These are phyloP conservation scores for Trapa bicornis DNA, from an alignment of 345 rosid genomes.

Conservation along the genomic window DNA sequence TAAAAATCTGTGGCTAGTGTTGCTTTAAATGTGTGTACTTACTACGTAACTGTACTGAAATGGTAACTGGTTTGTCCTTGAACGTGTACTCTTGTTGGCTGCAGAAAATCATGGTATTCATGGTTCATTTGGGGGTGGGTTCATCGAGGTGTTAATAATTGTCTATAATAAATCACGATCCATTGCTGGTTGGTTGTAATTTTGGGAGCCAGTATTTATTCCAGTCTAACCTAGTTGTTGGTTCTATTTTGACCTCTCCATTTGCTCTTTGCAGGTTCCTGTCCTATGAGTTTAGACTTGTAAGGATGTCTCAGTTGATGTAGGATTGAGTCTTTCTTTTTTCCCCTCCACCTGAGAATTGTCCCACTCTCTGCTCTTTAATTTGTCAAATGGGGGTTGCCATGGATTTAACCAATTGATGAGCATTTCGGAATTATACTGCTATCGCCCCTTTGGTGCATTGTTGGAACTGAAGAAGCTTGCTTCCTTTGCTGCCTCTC, in stretches of 20 bases:
- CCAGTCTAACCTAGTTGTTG: neutral
- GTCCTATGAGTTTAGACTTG: neutral
- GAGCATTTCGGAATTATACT: constrained; percentile 21
- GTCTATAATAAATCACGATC: neutral
- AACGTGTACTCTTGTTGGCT: too few relatives aligned
- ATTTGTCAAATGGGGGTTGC: constrained; percentile 12
- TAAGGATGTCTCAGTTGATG: constrained; percentile 18
- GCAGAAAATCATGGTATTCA: too few relatives aligned
- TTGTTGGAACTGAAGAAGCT: constrained; percentile 32
- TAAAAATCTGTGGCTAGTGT: too few relatives aligned
- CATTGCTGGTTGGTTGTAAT: neutral
- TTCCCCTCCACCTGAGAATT: neutral
- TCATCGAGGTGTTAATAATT: neutral
- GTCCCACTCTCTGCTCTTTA: constrained; percentile 2
- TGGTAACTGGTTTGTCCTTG: too few relatives aligned
- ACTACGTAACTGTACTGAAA: too few relatives aligned
- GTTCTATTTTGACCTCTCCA: neutral
- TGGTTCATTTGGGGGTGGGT: too few relatives aligned
- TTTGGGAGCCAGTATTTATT: neutral
- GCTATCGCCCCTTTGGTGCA: constrained; percentile 19
- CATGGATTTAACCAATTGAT: constrained; percentile 29
- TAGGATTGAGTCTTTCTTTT: constrained; percentile 8
- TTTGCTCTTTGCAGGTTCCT: constrained; percentile 6
- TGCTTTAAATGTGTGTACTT: too few relatives aligned
- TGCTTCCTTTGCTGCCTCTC: constrained; percentile 32